Evolutionary conservation across 371 early-diverging fungal genomes (phyloP).

Genomic region (Mortierella sp.): DNA sequence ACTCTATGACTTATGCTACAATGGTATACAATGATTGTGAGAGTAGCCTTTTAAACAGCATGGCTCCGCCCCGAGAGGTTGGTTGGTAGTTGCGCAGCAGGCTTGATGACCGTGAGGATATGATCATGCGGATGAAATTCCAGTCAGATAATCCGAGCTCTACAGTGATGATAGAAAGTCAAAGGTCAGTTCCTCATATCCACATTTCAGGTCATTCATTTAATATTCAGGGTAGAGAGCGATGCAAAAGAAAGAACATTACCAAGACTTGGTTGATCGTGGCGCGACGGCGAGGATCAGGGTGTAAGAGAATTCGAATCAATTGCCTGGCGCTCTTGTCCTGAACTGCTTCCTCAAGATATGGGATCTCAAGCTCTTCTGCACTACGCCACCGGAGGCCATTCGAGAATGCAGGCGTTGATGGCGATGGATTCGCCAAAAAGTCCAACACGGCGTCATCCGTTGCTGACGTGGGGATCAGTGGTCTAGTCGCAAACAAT

Average conservation of each 20-base stretch:
- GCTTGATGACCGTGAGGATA: no score
- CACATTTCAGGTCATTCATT: not conserved
- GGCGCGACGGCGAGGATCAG: conserved; percentile 37
- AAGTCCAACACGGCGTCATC: conserved; percentile 33
- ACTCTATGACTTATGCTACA: no score
- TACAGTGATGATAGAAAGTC: not conserved
- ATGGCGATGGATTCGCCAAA: conserved; percentile 30
- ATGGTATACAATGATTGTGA: no score
- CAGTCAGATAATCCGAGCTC: conserved; percentile 22
- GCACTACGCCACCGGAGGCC: conserved; percentile 25
- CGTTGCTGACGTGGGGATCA: conserved; percentile 23
- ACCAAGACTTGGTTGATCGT: conserved; percentile 35
- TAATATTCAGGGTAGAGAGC: not conserved
- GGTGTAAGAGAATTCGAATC: conserved; percentile 31
- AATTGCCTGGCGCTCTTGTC: conserved; percentile 26
- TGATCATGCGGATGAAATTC: not conserved
- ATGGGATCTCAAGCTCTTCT: conserved; percentile 36
- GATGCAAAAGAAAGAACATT: not conserved
- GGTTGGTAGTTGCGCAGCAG: no score
- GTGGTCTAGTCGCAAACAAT: conserved; percentile 36
- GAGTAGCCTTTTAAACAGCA: no score
- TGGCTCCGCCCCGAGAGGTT: no score
- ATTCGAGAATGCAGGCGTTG: conserved; percentile 25
- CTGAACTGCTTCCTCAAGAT: conserved; percentile 38
- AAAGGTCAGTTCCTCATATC: not conserved